A percentile compares a stretch with the other conserved stretches of the same genome.
Evolutionary conservation across 805 yeast genomes (phyloP).

Genomic region (Kuraishia ogatae): DNA sequence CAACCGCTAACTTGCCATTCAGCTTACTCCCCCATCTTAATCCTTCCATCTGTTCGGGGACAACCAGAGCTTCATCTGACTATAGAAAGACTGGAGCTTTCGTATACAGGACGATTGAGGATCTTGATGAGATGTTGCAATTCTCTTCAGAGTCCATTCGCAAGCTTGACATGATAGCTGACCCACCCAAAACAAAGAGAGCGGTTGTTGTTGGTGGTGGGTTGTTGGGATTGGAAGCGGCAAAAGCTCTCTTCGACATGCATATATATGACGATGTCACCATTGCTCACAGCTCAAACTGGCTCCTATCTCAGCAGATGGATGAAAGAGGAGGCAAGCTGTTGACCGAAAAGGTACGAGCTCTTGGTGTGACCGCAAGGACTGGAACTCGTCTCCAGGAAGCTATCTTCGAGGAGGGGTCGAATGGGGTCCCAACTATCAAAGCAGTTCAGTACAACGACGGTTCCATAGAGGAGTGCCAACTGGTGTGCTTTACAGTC

Average conservation of each 20-base stretch:
- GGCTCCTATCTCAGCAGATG: conserved; percentile 26
- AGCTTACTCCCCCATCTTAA: conserved; percentile 13
- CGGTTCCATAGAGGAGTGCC: conserved; percentile 22
- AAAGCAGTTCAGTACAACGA: conserved; percentile 17
- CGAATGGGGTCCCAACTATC: conserved; percentile 7
- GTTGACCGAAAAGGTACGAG: conserved; percentile 36
- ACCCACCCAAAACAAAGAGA: conserved; percentile 5
- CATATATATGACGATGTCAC: conserved; percentile 18
- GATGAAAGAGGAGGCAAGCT: conserved; percentile 26
- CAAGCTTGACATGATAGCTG: neutral
- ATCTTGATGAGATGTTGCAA: conserved; percentile 19
- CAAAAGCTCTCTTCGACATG: conserved; percentile 26
- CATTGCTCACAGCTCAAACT: conserved; percentile 23
- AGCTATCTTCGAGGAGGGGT: conserved; percentile 25
- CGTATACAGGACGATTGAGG: conserved; percentile 26
- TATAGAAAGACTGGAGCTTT: conserved; percentile 22
- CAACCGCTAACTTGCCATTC: conserved; percentile 21
- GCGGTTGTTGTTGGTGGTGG: conserved; percentile 28
- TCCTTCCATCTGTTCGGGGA: conserved; percentile 2
- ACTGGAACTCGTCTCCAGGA: conserved; percentile 40
- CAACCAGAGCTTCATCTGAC: conserved; percentile 5
- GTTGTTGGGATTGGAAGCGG: conserved; percentile 26
- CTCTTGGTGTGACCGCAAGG: conserved; percentile 44
- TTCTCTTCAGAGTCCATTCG: conserved; percentile 11
- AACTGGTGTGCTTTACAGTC: conserved; percentile 24